Evolutionary conservation across 2,329 filamentous ascomycete species (phyloP).

Genomic region (Onygenales sp.): DNA sequence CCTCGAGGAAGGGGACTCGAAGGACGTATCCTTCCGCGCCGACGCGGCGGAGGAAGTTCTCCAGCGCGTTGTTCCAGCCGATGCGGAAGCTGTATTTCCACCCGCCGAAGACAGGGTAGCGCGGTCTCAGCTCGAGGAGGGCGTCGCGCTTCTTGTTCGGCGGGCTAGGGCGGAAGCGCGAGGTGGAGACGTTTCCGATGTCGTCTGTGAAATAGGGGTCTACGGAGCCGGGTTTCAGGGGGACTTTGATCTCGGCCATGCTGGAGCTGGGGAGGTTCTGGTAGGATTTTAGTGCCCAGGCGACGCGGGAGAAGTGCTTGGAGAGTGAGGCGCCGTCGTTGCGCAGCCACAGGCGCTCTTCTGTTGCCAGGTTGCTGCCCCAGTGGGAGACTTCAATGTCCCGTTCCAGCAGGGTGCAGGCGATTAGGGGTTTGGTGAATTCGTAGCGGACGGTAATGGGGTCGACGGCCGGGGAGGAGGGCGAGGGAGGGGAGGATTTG

Average conservation of each 20-base stretch:
- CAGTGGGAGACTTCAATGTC: constrained; percentile 95
- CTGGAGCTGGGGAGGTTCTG: constrained; percentile 69
- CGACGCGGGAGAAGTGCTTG: constrained; percentile 63
- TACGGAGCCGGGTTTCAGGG: constrained; percentile 66
- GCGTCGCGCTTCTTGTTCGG: constrained; percentile 55
- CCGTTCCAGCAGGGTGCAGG: constrained; percentile 69
- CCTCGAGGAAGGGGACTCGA: constrained; percentile 87
- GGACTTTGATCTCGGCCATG: constrained; percentile 71
- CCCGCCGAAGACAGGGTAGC: constrained; percentile 92
- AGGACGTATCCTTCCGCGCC: constrained; percentile 66
- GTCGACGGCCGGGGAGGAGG: constrained; percentile 54
- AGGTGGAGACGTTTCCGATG: constrained; percentile 95
- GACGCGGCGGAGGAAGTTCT: constrained; percentile 59
- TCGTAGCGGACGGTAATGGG: constrained; percentile 80
- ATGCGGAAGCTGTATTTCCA: constrained; percentile 98
- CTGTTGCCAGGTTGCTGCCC: constrained; percentile 92
- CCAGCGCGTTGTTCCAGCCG: constrained; percentile 85
- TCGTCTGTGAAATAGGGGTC: constrained; percentile 93
- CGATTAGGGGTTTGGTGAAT: constrained; percentile 83
- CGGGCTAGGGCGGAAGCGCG: constrained; percentile 57
- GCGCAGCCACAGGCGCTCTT: constrained; percentile 82
- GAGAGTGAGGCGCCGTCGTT: constrained; percentile 76
- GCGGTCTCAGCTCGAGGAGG: constrained; percentile 80
- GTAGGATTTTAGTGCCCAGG: constrained; percentile 64
- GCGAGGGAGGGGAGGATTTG: constrained; percentile 57